These are phyloP conservation scores for Salix viminalis DNA, from an alignment of 345 rosid genomes.

Conservation along the genomic window DNA sequence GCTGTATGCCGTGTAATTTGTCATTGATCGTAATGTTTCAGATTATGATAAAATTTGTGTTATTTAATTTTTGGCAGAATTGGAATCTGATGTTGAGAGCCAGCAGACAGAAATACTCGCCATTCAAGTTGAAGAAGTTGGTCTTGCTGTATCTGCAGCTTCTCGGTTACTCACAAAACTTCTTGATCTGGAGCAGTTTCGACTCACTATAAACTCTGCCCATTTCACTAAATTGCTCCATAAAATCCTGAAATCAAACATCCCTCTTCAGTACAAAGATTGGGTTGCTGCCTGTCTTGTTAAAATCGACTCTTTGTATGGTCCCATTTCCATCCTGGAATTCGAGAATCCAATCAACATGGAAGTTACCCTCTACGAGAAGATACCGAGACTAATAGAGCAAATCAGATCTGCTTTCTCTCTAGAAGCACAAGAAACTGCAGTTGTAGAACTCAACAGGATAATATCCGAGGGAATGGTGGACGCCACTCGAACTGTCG, in stretches of 20 bases:
- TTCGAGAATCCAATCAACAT: constrained; percentile 46
- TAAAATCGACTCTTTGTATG: constrained; percentile 45
- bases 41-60: not conserved
- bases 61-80: constrained; percentile 30
- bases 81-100: constrained; percentile 45
- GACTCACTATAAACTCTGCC: constrained; percentile 25
- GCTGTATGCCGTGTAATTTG: not conserved
- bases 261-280: constrained; percentile 58
- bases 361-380: constrained; percentile 71
- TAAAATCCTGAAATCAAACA: constrained; percentile 42
- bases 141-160: constrained; percentile 61
- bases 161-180: constrained; percentile 70
- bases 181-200: constrained; percentile 57
- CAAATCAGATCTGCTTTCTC: constrained; percentile 51
- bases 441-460: constrained; percentile 72
- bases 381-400: constrained; percentile 70
- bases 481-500: constrained; percentile 52
- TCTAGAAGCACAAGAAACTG: constrained; percentile 58
- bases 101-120: constrained; percentile 52
- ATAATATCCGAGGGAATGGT: constrained; percentile 63
- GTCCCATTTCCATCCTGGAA: constrained; percentile 20
- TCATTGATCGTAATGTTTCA: constrained; percentile 2
- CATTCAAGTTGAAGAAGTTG: constrained; percentile 71
- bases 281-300: constrained; percentile 79
- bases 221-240: constrained; percentile 42